phyloP scores from a whole-genome alignment of 2,329 filamentous ascomycete genomes.

The Cladophialophora yegresii region DNA sequence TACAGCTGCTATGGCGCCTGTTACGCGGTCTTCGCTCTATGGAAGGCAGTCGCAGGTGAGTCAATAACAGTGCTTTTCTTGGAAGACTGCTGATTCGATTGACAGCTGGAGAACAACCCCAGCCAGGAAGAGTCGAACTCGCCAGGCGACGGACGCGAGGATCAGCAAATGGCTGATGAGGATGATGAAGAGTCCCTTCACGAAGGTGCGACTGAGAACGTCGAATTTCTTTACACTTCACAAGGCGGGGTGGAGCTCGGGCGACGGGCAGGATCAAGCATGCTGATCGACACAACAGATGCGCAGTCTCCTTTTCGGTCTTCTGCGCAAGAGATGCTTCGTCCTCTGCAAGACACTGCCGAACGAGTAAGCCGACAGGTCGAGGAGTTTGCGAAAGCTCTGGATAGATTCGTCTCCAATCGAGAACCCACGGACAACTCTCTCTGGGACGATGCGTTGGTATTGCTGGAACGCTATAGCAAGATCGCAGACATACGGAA shows the following conservation, averaged over 20 bases:
- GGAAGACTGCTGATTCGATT: background rate
- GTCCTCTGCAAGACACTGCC: slow-evolving; percentile 64
- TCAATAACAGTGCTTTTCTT: background rate
- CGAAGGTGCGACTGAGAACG: slow-evolving; percentile 29
- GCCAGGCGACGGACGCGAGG: slow-evolving; percentile 32
- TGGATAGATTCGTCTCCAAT: slow-evolving; percentile 68
- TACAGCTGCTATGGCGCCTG: slow-evolving; percentile 44
- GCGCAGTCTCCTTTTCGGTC: slow-evolving; percentile 27
- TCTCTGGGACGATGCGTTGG: slow-evolving; percentile 64
- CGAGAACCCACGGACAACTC: slow-evolving; percentile 43
- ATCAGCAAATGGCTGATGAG: slow-evolving; percentile 39
- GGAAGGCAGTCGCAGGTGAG: slow-evolving; percentile 28
- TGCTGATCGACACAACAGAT: slow-evolving; percentile 37
- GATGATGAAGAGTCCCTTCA: slow-evolving; percentile 39
- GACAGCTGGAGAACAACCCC: slow-evolving; percentile 4
- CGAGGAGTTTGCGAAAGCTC: slow-evolving; percentile 77
- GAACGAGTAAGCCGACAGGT: slow-evolving; percentile 76
- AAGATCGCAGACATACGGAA: slow-evolving; percentile 54
- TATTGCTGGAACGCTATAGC: slow-evolving; percentile 66
- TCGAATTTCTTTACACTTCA: background rate
- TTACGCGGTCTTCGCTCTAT: slow-evolving; percentile 41
- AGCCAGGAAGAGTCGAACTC: slow-evolving; percentile 7
- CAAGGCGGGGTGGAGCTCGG: background rate
- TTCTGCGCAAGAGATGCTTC: slow-evolving; percentile 54
- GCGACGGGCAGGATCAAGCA: slow-evolving; percentile 34